These are phyloP conservation scores for Pichia sp. DNA, from an alignment of 1,139 yeast species.

Conservation along the genomic window DNA sequence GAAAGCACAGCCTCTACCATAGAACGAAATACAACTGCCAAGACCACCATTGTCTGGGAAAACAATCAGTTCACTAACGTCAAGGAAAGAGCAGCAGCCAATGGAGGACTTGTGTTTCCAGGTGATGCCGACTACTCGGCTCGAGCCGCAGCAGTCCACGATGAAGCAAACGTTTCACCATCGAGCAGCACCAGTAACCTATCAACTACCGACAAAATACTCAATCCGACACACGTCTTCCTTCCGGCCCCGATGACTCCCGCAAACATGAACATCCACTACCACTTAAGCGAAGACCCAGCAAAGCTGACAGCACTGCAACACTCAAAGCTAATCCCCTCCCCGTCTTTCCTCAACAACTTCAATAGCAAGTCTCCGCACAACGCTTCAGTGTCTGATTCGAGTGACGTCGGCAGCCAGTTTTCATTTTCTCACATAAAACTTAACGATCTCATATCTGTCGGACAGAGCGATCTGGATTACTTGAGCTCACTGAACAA, in stretches of 20 bases:
- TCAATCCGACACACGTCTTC: not conserved
- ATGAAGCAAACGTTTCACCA: not conserved
- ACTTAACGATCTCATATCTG: slow-evolving; percentile 10
- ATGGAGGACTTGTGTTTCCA: too few relatives aligned
- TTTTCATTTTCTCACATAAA: slow-evolving; percentile 3
- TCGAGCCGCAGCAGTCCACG: not conserved
- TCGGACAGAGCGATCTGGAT: slow-evolving; percentile 8
- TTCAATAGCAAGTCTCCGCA: not conserved
- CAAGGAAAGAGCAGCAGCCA: not conserved
- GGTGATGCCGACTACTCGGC: not conserved
- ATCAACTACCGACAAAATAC: not conserved
- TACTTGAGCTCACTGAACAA: not conserved
- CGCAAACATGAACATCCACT: not conserved
- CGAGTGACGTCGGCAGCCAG: slow-evolving; percentile 6
- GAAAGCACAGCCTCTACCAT: slow-evolving; percentile 1
- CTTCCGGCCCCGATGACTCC: not conserved
- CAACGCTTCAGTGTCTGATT: slow-evolving; percentile 3
- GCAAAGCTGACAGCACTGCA: not conserved
- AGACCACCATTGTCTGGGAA: slow-evolving; percentile 5
- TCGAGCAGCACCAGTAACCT: not conserved
- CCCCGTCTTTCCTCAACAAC: not conserved
- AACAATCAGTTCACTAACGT: not conserved
- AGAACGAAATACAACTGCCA: not conserved
- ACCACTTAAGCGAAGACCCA: not conserved
- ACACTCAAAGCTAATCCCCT: not conserved